Evolutionary conservation across 148 eudicot species (phyloP).

Genomic region (Arbutus unedo): DNA sequence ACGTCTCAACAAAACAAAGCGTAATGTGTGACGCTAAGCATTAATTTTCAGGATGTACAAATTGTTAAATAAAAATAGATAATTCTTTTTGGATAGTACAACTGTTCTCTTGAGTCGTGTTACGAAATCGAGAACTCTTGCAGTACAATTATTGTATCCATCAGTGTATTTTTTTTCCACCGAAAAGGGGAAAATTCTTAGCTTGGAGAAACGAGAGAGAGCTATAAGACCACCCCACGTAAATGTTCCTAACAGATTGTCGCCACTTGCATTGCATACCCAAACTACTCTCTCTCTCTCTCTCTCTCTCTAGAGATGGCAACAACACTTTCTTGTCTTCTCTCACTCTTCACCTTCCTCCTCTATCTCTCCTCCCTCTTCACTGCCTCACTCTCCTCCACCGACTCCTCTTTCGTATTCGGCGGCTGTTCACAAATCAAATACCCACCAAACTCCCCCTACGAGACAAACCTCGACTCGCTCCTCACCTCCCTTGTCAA

Average conservation of each 20-base stretch:
- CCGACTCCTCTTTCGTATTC: slow-evolving; percentile 39
- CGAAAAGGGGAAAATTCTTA: no score
- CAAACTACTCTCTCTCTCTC: slow-evolving; percentile 2
- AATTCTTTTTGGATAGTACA: no score
- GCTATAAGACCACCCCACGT: background rate
- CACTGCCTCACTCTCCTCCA: slow-evolving; percentile 12
- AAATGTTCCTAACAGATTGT: background rate
- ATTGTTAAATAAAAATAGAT: no score
- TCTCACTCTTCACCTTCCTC: slow-evolving; percentile 5
- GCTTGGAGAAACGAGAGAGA: background rate
- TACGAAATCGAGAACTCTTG: no score
- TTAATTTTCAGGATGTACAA: no score
- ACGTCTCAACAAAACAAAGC: no score
- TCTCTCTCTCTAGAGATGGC: slow-evolving; percentile 16
- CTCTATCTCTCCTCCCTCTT: slow-evolving; percentile 21
- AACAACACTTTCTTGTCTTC: background rate
- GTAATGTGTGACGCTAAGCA: no score
- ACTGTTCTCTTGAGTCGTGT: no score
- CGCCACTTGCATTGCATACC: background rate
- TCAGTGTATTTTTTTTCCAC: no score
- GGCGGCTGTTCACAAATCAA: slow-evolving; percentile 50
- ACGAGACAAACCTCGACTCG: slow-evolving; percentile 46
- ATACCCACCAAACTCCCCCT: slow-evolving; percentile 41
- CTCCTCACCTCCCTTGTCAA: slow-evolving; percentile 49
- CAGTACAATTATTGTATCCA: no score